phyloP scores from a whole-genome alignment of 805 yeast species.

The Kodamaea neixiangensis region DNA sequence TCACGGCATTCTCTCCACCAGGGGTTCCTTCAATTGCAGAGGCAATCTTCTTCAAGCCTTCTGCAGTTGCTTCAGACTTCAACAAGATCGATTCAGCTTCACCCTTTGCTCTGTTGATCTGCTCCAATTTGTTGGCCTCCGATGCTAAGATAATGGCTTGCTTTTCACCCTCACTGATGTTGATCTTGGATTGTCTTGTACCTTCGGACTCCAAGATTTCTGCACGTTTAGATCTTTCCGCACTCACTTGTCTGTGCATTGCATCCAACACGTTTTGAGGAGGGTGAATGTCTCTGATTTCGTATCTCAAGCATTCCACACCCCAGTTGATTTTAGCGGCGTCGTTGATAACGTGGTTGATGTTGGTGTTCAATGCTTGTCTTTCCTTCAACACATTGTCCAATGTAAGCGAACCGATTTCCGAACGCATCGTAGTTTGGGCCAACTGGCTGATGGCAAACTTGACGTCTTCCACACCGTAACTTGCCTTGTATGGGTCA shows the following conservation, averaged over 20 bases:
- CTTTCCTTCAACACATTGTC: constrained; percentile 80
- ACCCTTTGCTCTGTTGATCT: constrained; percentile 70
- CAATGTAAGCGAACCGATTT: constrained; percentile 78
- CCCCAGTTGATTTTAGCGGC: constrained; percentile 85
- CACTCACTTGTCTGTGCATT: constrained; percentile 88
- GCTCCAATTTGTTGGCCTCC: constrained; percentile 64
- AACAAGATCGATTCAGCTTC: constrained; percentile 68
- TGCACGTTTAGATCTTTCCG: constrained; percentile 85
- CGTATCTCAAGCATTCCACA: constrained; percentile 77
- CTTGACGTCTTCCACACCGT: constrained; percentile 86
- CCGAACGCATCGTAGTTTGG: constrained; percentile 89
- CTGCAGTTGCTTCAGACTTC: constrained; percentile 72
- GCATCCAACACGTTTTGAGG: constrained; percentile 84
- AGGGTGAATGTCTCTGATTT: constrained; percentile 85
- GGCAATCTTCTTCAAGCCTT: constrained; percentile 65
- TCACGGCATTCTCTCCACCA: constrained; percentile 74
- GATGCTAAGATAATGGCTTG: constrained; percentile 71
- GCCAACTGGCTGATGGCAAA: constrained; percentile 85
- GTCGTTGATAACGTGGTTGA: constrained; percentile 77
- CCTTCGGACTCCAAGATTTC: constrained; percentile 88
- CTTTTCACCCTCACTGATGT: constrained; percentile 82
- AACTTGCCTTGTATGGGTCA: constrained; percentile 83
- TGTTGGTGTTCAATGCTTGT: constrained; percentile 68
- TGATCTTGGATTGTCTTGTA: constrained; percentile 73
- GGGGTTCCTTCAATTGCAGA: constrained; percentile 66